Percentiles rank a stretch among this genome's conserved stretches.
These are phyloP conservation scores for Diospyros kaki DNA, from an alignment of 148 eudicot species.

Conservation along the genomic window DNA sequence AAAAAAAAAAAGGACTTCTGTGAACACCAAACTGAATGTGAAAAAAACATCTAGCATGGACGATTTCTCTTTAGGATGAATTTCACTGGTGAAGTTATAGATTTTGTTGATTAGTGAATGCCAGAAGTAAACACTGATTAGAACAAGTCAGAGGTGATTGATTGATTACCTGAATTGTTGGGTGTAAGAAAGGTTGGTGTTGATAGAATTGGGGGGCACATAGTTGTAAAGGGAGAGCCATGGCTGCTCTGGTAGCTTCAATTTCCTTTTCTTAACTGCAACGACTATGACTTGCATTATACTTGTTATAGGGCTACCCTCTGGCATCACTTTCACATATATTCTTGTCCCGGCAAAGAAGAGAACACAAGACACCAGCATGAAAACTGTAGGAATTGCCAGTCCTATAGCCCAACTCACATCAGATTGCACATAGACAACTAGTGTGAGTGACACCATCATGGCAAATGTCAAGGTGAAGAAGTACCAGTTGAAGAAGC, in stretches of 20 bases:
- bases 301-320: constrained; percentile 66
- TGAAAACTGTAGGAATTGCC: constrained; percentile 62
- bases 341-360: constrained; percentile 59
- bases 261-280: constrained; percentile 54
- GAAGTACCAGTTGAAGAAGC: constrained; percentile 95
- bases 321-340: constrained; percentile 72
- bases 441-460: constrained; percentile 61
- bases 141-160: no score
- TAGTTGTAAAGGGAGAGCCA: constrained; percentile 34
- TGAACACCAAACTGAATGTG: no score
- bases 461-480: constrained; percentile 81
- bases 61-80: no score
- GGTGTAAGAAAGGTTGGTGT: constrained; percentile 58
- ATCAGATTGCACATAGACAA: constrained; percentile 73
- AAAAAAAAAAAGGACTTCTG: no score
- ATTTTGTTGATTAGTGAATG: no score
- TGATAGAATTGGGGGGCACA: constrained; percentile 49
- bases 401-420: constrained; percentile 80
- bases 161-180: constrained; percentile 66
- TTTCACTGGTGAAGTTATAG: no score
- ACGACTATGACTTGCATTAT: constrained; percentile 59
- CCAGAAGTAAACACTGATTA: no score
- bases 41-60: no score
- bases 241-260: constrained; percentile 35
- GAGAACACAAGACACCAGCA: constrained; percentile 49